A percentile compares a stretch with the other conserved stretches of the same genome.
These are phyloP conservation scores for Oryza brachyantha DNA, from an alignment of 176 grass and related monocot species.

Conservation along the genomic window DNA sequence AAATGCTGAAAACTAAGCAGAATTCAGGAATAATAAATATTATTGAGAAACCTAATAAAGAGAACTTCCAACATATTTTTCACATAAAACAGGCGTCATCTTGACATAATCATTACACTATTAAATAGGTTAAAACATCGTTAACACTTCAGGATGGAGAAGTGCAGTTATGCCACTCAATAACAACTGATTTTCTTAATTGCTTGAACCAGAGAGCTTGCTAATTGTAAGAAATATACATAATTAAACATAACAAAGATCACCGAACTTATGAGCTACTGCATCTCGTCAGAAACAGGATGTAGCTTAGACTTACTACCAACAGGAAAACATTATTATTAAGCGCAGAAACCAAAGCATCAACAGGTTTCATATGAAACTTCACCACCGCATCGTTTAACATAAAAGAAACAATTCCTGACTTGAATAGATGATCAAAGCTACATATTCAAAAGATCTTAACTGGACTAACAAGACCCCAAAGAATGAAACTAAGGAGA, in stretches of 20 bases:
- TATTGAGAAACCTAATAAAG: not conserved
- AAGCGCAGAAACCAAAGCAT: not conserved
- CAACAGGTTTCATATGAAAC: conserved; percentile 11
- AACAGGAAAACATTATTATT: conserved; percentile 8
- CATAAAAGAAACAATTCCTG: not conserved
- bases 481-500: not conserved
- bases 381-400: not conserved
- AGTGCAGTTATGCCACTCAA: not conserved
- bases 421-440: not conserved
- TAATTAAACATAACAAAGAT: conserved; percentile 12
- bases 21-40: conserved; percentile 12
- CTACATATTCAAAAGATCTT: not conserved
- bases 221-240: conserved; percentile 8
- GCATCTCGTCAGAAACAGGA: conserved; percentile 19
- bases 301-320: conserved; percentile 7
- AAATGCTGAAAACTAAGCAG: not conserved
- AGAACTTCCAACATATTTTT: not conserved
- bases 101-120: not conserved
- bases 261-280: not conserved
- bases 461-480: not conserved
- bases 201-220: conserved; percentile 13
- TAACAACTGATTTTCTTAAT: not conserved
- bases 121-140: not conserved
- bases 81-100: not conserved
- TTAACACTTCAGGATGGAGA: not conserved